Evolutionary conservation across 352 stramenopile species (phyloP).

Genomic region (Globisporangium spiculum): DNA sequence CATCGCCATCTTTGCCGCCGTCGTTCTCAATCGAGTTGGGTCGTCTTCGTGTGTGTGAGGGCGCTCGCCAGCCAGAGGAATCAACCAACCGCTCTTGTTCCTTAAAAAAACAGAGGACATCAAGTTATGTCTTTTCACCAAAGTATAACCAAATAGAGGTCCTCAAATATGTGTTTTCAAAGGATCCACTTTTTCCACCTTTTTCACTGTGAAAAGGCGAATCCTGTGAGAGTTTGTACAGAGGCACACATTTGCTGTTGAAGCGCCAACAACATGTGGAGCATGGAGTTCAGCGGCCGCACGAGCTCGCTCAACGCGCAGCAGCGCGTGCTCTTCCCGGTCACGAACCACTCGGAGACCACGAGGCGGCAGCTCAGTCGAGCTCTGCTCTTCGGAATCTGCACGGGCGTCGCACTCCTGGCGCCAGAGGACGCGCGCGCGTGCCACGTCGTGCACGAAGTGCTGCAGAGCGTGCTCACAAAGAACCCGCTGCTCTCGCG

Average conservation of each 20-base stretch:
- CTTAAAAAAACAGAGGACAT: too few species aligned
- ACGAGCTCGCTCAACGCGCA: constrained; percentile 33
- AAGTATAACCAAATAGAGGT: too few species aligned
- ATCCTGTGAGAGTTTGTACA: too few species aligned
- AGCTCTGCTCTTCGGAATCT: constrained; percentile 32
- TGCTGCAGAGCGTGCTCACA: constrained; percentile 24
- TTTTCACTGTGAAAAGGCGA: too few species aligned
- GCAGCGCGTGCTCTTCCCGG: constrained; percentile 53
- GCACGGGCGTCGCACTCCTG: constrained; percentile 33
- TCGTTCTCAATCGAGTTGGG: neutral
- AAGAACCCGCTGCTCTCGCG: constrained; percentile 32
- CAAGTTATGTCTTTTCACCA: too few species aligned
- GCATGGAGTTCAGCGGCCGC: constrained; percentile 32
- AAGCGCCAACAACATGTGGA: constrained; percentile 41
- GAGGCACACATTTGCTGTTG: neutral
- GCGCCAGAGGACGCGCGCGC: constrained; percentile 26
- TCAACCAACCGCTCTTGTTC: too few species aligned
- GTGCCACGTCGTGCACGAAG: constrained; percentile 26
- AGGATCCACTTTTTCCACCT: too few species aligned
- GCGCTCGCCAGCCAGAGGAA: neutral
- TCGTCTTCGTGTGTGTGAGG: neutral
- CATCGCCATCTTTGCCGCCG: constrained; percentile 30
- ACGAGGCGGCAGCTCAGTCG: constrained; percentile 28
- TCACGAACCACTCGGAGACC: constrained; percentile 20
- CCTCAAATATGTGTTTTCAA: too few species aligned